Evolutionary conservation across 176 grass and related monocot genomes (phyloP), one percentile per base, ranked within the genome.

Genomic region (Hsuehochloa calcarea): DNA sequence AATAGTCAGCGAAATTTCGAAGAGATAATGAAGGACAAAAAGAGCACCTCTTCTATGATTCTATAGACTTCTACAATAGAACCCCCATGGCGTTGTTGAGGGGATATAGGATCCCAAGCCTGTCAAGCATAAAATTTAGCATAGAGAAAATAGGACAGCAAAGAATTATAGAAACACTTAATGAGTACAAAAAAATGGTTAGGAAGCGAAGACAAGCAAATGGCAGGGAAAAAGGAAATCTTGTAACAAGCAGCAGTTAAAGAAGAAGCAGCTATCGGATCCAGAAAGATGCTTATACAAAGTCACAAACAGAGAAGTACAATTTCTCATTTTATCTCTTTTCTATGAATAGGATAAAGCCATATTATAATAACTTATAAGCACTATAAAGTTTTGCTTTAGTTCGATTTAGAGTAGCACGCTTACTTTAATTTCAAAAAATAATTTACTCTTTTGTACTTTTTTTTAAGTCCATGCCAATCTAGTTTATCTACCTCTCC

Each of bases 31-130:
- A 75, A 76, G 26, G 39, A 68, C 51, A 78, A 67, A 83, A 84
- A 26, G 56, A 71, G 63, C 77, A 99, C 96, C 93, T 96, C 96
- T 95, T 99, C 91, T 85, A 99, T 92, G 73, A 99, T 99, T 88
- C 93, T 95, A 70, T 94, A 99, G 65, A 99, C 91, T 92, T 99
- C 96, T 66, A 96, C 91, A 76, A 99, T 96, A 84, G 96, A 99
- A 87, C 38, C 88, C 40, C 89, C 93, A 90, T 99, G 96, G 34
- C 91, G 96, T 78, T 92, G 93, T 80, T 99, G 96, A 89, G 90
- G 91, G 65, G 96, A 99, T 95, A 99, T 99, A 78, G 96, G 91
- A 82, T 96, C 93, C 96, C 96, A 99, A 78, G 52, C 86, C 96
- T 99, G 88, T 64, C 27, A 25, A 81, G 51, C 22, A 73, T 68